Evolutionary conservation across 2,329 filamentous ascomycete species (phyloP), one percentile per base, ranked within the genome.

Genomic region (Epichloe uncinata): DNA sequence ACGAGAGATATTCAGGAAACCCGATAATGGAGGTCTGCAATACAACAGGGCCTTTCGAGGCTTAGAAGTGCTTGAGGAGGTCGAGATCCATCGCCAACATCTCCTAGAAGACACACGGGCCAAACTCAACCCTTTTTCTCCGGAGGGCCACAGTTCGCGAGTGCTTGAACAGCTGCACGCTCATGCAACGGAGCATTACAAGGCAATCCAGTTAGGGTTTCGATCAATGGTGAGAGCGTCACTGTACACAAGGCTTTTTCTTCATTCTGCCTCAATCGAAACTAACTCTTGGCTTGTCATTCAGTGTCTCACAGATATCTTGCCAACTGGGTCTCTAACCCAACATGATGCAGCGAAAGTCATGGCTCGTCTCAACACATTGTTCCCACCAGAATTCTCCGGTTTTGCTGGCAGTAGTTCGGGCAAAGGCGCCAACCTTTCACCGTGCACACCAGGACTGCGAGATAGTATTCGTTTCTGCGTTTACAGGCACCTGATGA

Each of bases 321-420:
- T 45, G 13, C 49, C 44, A 33, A 50, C 50, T 16, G 50, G 51
- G 18, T 34, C 41, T 18, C 37, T 52, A 2, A 15, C 37, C 16
- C 49, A 47, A 46, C 55, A 56, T 26, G 50, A 57, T 13, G 40
- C 45, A 3, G 49, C 55, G 5, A 52, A 56, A 13, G 56, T 65
- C 35, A 62, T 68, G 64, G 66, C 63, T 20, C 56, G 58, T 6
- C 54, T 68, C 22, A 69, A 69, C 45, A 59, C 66, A 5, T 53
- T 69, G 18, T 65, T 69, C 35, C 63, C 66, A 1, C 50, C 64
- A 1, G 44, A 48, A 9, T 49, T 54, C 9, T 47, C 56, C 8
- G 51, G 30, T 36, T 61, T 11, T 52, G 60, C 16, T 50, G 55
- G 35, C 47, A 55, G 15, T 48, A 51, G 2, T 9, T 22, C n/a